Percentiles rank a stretch among this genome's conserved stretches.
Conservation (phyloP, 1,284 basidiomycete genomes). For the Malassezia dermatis region DNA sequence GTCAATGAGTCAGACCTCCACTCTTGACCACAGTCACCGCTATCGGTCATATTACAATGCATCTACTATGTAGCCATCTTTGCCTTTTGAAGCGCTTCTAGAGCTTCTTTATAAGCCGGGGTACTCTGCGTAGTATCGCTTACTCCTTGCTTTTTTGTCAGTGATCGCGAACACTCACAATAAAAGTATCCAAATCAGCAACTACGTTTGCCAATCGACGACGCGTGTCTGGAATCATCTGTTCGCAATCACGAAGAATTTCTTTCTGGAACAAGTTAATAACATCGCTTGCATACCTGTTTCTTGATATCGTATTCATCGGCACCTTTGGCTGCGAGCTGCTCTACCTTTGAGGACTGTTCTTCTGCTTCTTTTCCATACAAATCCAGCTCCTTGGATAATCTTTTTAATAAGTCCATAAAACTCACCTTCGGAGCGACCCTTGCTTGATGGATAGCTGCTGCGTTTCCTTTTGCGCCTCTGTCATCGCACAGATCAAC, state of each 20-base stretch:
- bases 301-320: conserved; percentile 14
- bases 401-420: neutral
- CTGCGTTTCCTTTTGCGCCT: conserved; percentile 16
- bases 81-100: neutral
- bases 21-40: neutral
- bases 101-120: neutral
- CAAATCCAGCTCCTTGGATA: conserved; percentile 10
- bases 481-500: conserved; percentile 23
- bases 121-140: neutral
- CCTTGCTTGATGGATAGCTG: conserved; percentile 27
- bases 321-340: neutral
- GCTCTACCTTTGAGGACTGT: conserved; percentile 2
- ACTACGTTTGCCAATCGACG: conserved; percentile 8
- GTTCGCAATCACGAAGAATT: conserved; percentile 6
- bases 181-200: conserved; percentile 3
- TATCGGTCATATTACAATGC: neutral
- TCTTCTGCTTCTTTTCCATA: conserved; percentile 13
- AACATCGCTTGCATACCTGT: neutral
- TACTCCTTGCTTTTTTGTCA: neutral
- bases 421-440: conserved; percentile 19
- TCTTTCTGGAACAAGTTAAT: conserved; percentile 4
- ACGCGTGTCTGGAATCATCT: conserved; percentile 15
- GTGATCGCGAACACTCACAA: conserved; percentile 3
- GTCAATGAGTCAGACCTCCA: conserved; percentile 1
- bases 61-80: neutral